A percentile compares a stretch with the other conserved stretches of the same genome.
Conservation (phyloP, 371 early-diverging fungal species). For the Quaeritorhiza haematococci region DNA sequence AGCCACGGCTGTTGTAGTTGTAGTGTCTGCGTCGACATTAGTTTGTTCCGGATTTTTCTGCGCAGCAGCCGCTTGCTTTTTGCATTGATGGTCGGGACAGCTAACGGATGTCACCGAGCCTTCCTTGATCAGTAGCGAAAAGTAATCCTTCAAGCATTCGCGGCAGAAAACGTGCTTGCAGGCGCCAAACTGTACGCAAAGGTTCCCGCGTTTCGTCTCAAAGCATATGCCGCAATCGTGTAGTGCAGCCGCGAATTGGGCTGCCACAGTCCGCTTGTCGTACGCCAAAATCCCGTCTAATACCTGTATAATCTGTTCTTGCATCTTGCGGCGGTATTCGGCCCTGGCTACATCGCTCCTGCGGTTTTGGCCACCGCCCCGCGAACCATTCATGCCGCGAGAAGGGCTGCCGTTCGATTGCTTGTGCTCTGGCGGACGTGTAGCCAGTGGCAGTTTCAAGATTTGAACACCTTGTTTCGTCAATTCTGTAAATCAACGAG, state of each 20-base stretch:
- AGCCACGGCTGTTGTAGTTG: not conserved
- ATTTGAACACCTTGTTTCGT: too few species aligned
- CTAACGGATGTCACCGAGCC: slow-evolving; percentile 20
- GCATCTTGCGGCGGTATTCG: not conserved
- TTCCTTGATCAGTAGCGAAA: slow-evolving; percentile 33
- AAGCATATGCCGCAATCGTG: slow-evolving; percentile 39
- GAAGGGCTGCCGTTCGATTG: not conserved
- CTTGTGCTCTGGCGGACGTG: too few species aligned
- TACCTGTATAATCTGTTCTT: not conserved
- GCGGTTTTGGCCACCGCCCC: not conserved
- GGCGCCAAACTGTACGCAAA: slow-evolving; percentile 19
- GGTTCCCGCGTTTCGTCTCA: slow-evolving; percentile 25
- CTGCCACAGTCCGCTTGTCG: not conserved
- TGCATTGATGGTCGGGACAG: slow-evolving; percentile 35
- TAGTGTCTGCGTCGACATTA: not conserved
- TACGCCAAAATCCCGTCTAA: not conserved
- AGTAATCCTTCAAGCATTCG: slow-evolving; percentile 30
- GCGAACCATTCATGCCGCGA: not conserved
- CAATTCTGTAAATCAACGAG: too few species aligned
- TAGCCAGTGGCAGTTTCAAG: too few species aligned
- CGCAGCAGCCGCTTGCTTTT: slow-evolving; percentile 5
- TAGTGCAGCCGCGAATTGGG: slow-evolving; percentile 15
- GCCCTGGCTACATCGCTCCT: not conserved
- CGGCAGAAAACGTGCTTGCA: slow-evolving; percentile 41
- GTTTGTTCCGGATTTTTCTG: not conserved